Evolutionary conservation across 371 early-diverging fungal genomes (phyloP), one percentile per base, ranked within the genome.

Genomic region (Apophysomyces elegans): DNA sequence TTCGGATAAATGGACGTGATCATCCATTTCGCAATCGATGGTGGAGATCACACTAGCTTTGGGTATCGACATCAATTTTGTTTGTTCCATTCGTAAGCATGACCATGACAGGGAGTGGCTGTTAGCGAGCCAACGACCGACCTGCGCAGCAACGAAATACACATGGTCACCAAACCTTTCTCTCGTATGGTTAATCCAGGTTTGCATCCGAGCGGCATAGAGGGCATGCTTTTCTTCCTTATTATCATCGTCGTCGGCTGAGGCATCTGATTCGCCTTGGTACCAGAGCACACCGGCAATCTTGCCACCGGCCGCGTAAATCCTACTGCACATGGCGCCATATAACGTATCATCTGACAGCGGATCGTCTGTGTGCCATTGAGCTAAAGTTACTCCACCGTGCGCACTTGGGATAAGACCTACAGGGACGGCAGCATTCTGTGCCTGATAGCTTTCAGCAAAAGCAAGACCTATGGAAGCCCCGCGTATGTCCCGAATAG

Each of bases 331-430:
- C 79, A 80, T 77, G 26, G 83, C 80, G 6, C 76, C 79, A 59
- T 78, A 83, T 0, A 83, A 59, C 0, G 72, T 75, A 16, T 68
- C 62, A 4, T 56, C 58, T 14, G 7, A 66, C 62, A 5, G 58
- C 21, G 65, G 21, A 57, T 37, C 44, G 58, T 63, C 21, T n/a
- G 54, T 50, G 1, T n/a, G 21, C 82, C 82, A 81, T 12, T 79
- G 64, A 0, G 64, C 47, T 0, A 78, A 37, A 1, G 75, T 61
- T 4, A 67, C 69, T 3, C 79, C 79, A 32, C 82, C 82, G 50
- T 81, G 82, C 1, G 82, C 82, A 61, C 74, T 62, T 2, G 82
- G 74, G 14, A 81, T 59, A 13, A 81, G 56, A 0, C 82, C 82
- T 5, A 81, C 71, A 18, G 82, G 79, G 0, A 79, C 54, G 45